Evolutionary conservation across 495 filamentous ascomycete species (phyloP).

Genomic region (Lepidopterella palustris): DNA sequence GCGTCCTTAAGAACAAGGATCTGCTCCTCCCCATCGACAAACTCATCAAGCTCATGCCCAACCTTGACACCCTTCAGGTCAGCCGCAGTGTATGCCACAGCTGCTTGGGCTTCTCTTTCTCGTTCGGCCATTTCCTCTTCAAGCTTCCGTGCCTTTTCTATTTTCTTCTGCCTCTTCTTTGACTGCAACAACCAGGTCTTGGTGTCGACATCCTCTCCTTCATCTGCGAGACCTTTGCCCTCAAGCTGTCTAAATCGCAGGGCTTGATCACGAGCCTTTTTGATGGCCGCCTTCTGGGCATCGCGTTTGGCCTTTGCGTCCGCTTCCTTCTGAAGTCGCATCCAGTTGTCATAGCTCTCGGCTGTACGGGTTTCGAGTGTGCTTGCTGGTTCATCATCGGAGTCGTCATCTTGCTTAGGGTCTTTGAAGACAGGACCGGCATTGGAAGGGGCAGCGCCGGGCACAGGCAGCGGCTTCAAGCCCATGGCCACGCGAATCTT

Average conservation of each 20-base stretch:
- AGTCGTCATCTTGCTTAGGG: constrained; percentile 42
- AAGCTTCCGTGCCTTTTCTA: constrained; percentile 66
- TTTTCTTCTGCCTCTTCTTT: constrained; percentile 88
- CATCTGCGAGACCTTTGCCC: constrained; percentile 68
- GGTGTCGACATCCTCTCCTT: constrained; percentile 66
- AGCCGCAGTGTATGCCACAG: constrained; percentile 61
- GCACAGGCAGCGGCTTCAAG: constrained; percentile 83
- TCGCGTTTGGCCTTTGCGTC: constrained; percentile 69
- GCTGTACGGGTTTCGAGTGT: constrained; percentile 77
- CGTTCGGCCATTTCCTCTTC: constrained; percentile 69
- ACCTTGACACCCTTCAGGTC: constrained; percentile 89
- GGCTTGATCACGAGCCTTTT: constrained; percentile 79
- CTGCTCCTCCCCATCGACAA: constrained; percentile 68
- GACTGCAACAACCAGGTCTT: constrained; percentile 75
- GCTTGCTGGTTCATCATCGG: constrained; percentile 55
- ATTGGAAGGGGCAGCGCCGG: constrained; percentile 42
- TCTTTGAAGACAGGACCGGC: constrained; percentile 57
- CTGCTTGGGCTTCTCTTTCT: constrained; percentile 43
- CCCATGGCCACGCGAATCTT: constrained; percentile 83
- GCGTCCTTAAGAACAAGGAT: constrained; percentile 88
- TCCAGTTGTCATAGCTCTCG: constrained; percentile 67
- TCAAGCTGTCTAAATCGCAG: constrained; percentile 66
- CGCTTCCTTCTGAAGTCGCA: constrained; percentile 53
- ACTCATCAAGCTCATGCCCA: constrained; percentile 70
- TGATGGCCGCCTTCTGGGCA: constrained; percentile 69